Evolutionary conservation across 768 basidiomycete genomes (phyloP), one percentile per base, ranked within the genome.

Genomic region (Amanita subjunquillea): DNA sequence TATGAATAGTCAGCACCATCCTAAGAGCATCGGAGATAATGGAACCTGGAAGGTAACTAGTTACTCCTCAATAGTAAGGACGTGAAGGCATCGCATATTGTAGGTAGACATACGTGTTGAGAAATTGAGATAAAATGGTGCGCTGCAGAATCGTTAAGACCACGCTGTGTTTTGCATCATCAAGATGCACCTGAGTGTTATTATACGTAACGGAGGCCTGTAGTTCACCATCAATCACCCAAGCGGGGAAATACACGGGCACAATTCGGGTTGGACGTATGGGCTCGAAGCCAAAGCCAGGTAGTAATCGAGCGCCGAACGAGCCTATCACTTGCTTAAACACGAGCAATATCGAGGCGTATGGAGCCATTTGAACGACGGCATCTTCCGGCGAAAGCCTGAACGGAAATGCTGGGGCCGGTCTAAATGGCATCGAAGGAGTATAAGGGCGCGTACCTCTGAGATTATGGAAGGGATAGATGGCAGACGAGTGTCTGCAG

Each of bases 231-330:
- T 79, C 77, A 29, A 84, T 63, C 29, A 80, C 67, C 83, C 83
- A 86, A 9, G 71, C 74, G 3, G 83, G 83, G 48, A 82, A 76
- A 60, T 84, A 86, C 2, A 80, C 64, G 6, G 81, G 73, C 43
- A 71, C 65, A 23, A 80, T 69, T 22, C 70, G 73, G 10, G 65
- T 61, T 22, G 82, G 81, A 45, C 59, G 70, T 3, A 75, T 55
- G 46, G 70, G 65, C 39, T 67, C 62, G 55, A 70, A 67, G 4
- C 70, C 70, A 29, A 69, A 60, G 22, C 58, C 60, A 2, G 73
- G 72, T 27, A 79, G 57, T 48, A 63, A 62, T 27, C 67, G 66
- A 15, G 72, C 68, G 37, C 71, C 60, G 1, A 62, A 56, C 0
- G 65, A 74, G 55, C 57, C 61, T 10, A 64, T 34, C 0, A 66